These are phyloP conservation scores for Termitomyces sp. DNA, from an alignment of 768 basidiomycete species.

Conservation along the genomic window DNA sequence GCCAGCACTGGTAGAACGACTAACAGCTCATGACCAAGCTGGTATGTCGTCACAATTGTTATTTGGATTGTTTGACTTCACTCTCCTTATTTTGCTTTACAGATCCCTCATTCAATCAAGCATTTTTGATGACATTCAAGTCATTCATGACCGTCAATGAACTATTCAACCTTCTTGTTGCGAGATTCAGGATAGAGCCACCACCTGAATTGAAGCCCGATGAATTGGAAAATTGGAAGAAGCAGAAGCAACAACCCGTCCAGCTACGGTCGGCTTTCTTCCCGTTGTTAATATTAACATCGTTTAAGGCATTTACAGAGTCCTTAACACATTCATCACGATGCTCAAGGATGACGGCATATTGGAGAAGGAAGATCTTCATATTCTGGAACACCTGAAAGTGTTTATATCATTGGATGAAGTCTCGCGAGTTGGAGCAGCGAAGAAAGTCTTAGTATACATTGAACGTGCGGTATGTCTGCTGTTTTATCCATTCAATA, in stretches of 20 bases:
- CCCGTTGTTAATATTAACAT: constrained; percentile 5
- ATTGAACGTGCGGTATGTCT: constrained; percentile 78
- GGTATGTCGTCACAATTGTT: constrained; percentile 45
- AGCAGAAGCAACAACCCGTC: constrained; percentile 83
- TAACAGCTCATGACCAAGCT: constrained; percentile 87
- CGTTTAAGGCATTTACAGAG: constrained; percentile 41
- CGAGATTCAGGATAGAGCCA: constrained; percentile 75
- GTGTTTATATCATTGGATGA: constrained; percentile 71
- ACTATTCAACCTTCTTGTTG: constrained; percentile 76
- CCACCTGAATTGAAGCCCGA: constrained; percentile 60
- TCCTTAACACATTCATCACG: constrained; percentile 88
- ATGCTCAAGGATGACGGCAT: constrained; percentile 85
- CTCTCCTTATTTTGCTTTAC: constrained; percentile 2
- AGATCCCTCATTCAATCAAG: constrained; percentile 74
- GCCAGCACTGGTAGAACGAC: constrained; percentile 78
- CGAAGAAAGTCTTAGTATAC: constrained; percentile 69
- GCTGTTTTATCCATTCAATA: neutral
- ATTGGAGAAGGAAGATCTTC: constrained; percentile 82
- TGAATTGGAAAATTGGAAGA: constrained; percentile 78
- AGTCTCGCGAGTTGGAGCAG: constrained; percentile 61
- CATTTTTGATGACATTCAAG: constrained; percentile 96
- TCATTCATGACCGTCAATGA: constrained; percentile 86
- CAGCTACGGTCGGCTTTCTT: constrained; percentile 68
- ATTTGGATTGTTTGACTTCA: neutral
- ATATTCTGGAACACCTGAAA: constrained; percentile 78